Evolutionary conservation across 495 filamentous ascomycete species (phyloP).

Genomic region (Copromyces sp.): DNA sequence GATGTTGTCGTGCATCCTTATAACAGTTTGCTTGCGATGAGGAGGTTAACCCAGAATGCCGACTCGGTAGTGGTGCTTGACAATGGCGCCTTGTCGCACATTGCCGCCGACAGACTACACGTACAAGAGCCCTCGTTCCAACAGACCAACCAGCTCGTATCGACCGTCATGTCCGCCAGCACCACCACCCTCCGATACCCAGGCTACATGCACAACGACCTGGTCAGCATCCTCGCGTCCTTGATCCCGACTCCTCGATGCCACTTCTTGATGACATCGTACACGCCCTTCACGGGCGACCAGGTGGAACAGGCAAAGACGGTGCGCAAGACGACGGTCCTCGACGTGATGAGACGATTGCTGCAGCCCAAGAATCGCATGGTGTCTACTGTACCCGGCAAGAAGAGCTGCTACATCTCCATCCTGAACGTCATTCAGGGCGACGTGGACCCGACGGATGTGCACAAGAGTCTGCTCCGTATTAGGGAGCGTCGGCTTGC

Average conservation of each 20-base stretch:
- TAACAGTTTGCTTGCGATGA: constrained; percentile 88
- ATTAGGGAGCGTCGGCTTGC: constrained; percentile 91
- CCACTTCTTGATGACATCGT: constrained; percentile 96
- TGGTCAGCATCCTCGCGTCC: constrained; percentile 91
- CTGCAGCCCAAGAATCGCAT: constrained; percentile 98
- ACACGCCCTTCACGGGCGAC: constrained; percentile 93
- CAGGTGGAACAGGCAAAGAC: constrained; percentile 94
- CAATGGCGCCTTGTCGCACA: constrained; percentile 86
- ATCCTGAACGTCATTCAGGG: constrained; percentile 98
- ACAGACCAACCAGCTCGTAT: constrained; percentile 95
- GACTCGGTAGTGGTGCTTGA: constrained; percentile 98
- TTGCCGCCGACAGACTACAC: constrained; percentile 89
- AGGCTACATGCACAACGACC: constrained; percentile 99
- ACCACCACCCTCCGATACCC: constrained; percentile 94
- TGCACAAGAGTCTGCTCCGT: constrained; percentile 92
- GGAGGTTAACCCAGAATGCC: constrained; percentile 85
- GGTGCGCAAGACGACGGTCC: constrained; percentile 91
- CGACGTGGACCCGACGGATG: constrained; percentile 93
- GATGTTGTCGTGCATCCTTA: constrained; percentile 98
- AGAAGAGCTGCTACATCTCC: constrained; percentile 96
- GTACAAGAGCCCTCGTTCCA: constrained; percentile 90
- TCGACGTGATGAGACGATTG: constrained; percentile 93
- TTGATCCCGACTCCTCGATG: constrained; percentile 92
- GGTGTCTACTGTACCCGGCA: constrained; percentile 91
- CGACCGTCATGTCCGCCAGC: constrained; percentile 97